A percentile compares a stretch with the other conserved stretches of the same genome.
Conservation (phyloP, 208 protist species). For the Zelonia costaricensis region DNA sequence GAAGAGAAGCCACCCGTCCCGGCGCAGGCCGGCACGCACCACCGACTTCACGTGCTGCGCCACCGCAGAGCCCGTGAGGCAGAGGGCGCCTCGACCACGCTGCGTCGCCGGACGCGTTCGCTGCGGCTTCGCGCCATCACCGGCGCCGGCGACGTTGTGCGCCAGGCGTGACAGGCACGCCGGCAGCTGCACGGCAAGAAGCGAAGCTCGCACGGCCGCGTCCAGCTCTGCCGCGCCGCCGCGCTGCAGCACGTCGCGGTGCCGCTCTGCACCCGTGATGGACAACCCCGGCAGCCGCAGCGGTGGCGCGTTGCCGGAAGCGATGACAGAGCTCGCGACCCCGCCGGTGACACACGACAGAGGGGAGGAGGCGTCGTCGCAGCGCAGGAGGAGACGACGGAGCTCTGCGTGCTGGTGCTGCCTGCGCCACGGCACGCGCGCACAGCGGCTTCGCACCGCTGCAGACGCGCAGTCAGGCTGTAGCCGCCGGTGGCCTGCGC, state of each 20-base stretch:
- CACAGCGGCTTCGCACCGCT: too few relatives aligned
- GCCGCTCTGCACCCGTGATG: neutral
- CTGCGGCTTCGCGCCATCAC: neutral
- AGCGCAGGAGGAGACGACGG: too few relatives aligned
- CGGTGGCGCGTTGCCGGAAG: neutral
- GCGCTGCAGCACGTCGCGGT: neutral
- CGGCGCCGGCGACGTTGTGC: neutral
- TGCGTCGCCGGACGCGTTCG: too few relatives aligned
- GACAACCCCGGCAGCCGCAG: neutral
- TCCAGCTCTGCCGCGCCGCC: constrained; percentile 5
- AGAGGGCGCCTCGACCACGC: neutral
- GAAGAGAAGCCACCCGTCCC: constrained; percentile 38
- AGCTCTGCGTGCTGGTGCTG: too few relatives aligned
- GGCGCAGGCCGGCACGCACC: constrained; percentile 18
- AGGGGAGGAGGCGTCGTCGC: too few relatives aligned
- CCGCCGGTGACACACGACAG: too few relatives aligned
- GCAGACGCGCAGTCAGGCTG: neutral
- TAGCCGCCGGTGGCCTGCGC: too few relatives aligned
- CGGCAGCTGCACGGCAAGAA: neutral
- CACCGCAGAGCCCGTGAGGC: too few relatives aligned
- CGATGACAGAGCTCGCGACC: too few relatives aligned
- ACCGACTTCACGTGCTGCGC: neutral
- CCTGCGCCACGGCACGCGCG: too few relatives aligned
- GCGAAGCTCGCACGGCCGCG: constrained; percentile 1
- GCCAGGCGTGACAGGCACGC: neutral